Conservation (phyloP, 2,329 filamentous ascomycete species). For the Chaetothyriales sp. region DNA sequence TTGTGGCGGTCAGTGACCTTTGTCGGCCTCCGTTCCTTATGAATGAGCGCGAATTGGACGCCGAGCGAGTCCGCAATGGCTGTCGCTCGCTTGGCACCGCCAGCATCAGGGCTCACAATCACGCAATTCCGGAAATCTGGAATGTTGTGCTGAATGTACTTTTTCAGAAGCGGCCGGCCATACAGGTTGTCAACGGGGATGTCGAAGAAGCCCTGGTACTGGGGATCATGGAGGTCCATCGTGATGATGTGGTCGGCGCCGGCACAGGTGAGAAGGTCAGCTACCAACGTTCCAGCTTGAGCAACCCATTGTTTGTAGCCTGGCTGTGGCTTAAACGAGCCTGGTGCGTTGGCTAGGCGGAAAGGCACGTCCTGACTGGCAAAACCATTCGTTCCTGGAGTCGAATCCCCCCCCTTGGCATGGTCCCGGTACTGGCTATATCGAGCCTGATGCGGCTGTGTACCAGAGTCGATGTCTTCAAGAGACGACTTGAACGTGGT, state of each 20-base stretch:
- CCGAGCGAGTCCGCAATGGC: conserved; percentile 85
- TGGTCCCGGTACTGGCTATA: conserved; percentile 24
- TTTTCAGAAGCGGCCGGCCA: conserved; percentile 42
- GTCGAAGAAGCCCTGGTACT: conserved; percentile 98
- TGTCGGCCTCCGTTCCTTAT: conserved; percentile 90
- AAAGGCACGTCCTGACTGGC: conserved; percentile 43
- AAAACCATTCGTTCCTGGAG: conserved; percentile 26
- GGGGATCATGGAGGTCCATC: conserved; percentile 89
- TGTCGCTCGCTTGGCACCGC: conserved; percentile 89
- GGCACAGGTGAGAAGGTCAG: conserved; percentile 84
- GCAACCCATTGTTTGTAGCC: conserved; percentile 99
- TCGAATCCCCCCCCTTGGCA: conserved; percentile 18
- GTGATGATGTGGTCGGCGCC: conserved; percentile 95
- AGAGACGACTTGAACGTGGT: conserved; percentile 18
- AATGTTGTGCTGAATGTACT: conserved; percentile 63
- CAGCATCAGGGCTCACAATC: conserved; percentile 89
- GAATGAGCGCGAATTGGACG: conserved; percentile 92
- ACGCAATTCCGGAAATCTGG: conserved; percentile 73
- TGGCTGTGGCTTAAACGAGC: conserved; percentile 63
- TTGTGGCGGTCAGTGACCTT: conserved; percentile 70
- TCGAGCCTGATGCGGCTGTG: conserved; percentile 25
- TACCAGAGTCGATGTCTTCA: conserved; percentile 36
- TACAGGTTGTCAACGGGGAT: conserved; percentile 98
- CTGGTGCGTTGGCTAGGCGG: conserved; percentile 22
- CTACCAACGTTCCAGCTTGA: conserved; percentile 86